These are phyloP conservation scores for Coemansia sp. DNA, from an alignment of 192 early-diverging fungal species.

Conservation along the genomic window DNA sequence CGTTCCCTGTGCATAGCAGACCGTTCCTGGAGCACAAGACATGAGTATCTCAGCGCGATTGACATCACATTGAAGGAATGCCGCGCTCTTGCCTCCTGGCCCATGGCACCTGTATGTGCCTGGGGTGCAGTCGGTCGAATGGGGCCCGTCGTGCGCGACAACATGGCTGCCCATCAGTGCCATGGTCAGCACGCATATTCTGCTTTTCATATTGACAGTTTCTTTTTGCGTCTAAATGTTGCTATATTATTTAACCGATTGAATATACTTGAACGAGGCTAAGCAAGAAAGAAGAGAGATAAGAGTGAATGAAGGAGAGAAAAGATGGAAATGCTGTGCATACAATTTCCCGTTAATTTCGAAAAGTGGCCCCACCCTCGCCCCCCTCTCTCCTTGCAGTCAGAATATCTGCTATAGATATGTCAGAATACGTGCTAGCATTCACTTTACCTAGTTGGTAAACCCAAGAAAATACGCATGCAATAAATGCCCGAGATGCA, in stretches of 20 bases:
- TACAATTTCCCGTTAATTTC: background rate
- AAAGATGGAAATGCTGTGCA: background rate
- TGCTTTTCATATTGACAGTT: slow-evolving; percentile 3
- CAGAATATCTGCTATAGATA: too few species aligned
- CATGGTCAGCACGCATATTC: background rate
- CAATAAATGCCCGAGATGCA: background rate
- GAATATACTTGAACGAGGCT: too few species aligned
- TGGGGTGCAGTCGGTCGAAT: slow-evolving; percentile 16
- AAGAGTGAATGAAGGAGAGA: background rate
- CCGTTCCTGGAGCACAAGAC: slow-evolving; percentile 46
- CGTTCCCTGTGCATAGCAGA: slow-evolving; percentile 39
- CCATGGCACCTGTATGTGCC: slow-evolving; percentile 40
- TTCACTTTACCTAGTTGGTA: too few species aligned
- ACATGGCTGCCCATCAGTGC: background rate
- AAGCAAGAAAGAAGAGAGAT: too few species aligned
- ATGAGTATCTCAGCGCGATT: slow-evolving; percentile 33
- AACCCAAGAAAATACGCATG: too few species aligned
- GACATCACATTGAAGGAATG: slow-evolving; percentile 39
- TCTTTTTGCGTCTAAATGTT: too few species aligned
- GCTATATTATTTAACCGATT: too few species aligned
- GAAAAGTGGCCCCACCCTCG: too few species aligned
- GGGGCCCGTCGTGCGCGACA: background rate
- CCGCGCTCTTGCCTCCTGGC: slow-evolving; percentile 29
- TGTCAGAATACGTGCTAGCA: too few species aligned
- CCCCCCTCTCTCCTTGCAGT: too few species aligned